Evolutionary conservation across 169 alveolate species (phyloP), one percentile per base, ranked within the genome.

Genomic region (Plasmodium chabaudi): DNA sequence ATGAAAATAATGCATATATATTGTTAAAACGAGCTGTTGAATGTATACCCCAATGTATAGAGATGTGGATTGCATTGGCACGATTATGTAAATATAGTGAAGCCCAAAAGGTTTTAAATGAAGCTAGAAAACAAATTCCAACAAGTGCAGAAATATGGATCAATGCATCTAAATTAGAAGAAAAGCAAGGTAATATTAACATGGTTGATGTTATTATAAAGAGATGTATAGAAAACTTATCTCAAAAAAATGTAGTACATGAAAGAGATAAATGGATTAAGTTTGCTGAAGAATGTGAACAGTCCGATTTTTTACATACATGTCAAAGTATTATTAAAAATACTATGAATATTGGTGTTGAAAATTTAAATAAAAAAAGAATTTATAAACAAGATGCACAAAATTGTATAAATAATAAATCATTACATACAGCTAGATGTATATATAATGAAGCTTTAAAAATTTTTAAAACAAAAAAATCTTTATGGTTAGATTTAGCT

Each of bases 61-160:
- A 98, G 67, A 94, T 98, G 92, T 99, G 99, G 99, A 94, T 99
- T 67, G 99, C 99, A 25, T 93, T 98, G 70, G 99, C 99, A 1
- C 93, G 98, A 91, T 95, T 98, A 49, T 98, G 99, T 79, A 96
- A 96, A 44, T 98, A 98, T 95, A 97, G 95, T 71, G 99, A 98
- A 92, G 99, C 99, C 4, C 98, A 98, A 94, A 92, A 94, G 69
- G 98, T 98, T 68, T 91, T 99, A 61, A 98, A 98, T 89, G 97
- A 97, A 75, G 99, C 99, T n/a, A 93, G 99, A 17, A 97, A 98
- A 89, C 95, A 94, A 89, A 93, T 98, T 56, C 99, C 99, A 60
- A 96, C 99, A 12, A 98, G 98, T 67, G 97, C 98, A 19, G 97
- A 95, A 25, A 96, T 98, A 59, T 98, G 99, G 99, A 96, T 98